phyloP scores from a whole-genome alignment of 345 rosid genomes.

The Citrus sp. region DNA sequence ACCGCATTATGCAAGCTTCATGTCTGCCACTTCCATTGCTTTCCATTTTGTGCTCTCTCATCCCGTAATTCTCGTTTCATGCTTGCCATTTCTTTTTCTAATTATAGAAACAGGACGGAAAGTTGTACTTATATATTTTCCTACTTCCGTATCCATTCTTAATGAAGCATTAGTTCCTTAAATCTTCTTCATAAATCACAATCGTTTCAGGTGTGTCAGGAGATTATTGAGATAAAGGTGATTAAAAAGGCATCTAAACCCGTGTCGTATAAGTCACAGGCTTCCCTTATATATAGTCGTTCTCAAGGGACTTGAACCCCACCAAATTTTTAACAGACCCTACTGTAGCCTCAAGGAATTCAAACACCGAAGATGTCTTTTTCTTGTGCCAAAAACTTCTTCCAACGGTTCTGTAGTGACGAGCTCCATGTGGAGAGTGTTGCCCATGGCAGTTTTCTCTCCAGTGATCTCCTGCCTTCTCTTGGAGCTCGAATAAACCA shows the following conservation, averaged over 20 bases:
- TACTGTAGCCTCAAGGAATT: slow-evolving; percentile 8
- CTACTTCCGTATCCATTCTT: slow-evolving; percentile 26
- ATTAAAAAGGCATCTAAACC: slow-evolving; percentile 35
- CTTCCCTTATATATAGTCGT: slow-evolving; percentile 46
- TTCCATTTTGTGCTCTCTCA: slow-evolving; percentile 15
- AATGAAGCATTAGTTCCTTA: slow-evolving; percentile 37
- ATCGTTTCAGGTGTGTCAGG: slow-evolving; percentile 30
- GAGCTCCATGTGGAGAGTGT: slow-evolving; percentile 46
- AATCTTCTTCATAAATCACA: slow-evolving; percentile 23
- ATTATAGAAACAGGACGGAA: slow-evolving; percentile 21
- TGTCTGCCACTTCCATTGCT: slow-evolving; percentile 68
- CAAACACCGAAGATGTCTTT: slow-evolving; percentile 46
- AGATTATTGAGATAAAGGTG: slow-evolving; percentile 33
- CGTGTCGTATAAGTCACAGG: slow-evolving; percentile 46
- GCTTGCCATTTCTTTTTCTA: slow-evolving; percentile 35
- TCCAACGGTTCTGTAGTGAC: slow-evolving; percentile 71
- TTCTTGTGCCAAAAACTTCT: slow-evolving; percentile 57
- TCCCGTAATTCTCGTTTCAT: slow-evolving; percentile 20
- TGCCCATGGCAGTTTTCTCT: slow-evolving; percentile 60
- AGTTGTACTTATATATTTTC: slow-evolving; percentile 21
- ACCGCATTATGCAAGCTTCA: slow-evolving; percentile 37
- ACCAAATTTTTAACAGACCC: slow-evolving; percentile 24
- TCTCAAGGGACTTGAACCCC: slow-evolving; percentile 23
- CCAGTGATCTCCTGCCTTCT: slow-evolving; percentile 82
- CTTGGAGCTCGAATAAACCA: slow-evolving; percentile 92